These are phyloP conservation scores for Russula sp. DNA, from an alignment of 768 basidiomycete species.

Conservation along the genomic window DNA sequence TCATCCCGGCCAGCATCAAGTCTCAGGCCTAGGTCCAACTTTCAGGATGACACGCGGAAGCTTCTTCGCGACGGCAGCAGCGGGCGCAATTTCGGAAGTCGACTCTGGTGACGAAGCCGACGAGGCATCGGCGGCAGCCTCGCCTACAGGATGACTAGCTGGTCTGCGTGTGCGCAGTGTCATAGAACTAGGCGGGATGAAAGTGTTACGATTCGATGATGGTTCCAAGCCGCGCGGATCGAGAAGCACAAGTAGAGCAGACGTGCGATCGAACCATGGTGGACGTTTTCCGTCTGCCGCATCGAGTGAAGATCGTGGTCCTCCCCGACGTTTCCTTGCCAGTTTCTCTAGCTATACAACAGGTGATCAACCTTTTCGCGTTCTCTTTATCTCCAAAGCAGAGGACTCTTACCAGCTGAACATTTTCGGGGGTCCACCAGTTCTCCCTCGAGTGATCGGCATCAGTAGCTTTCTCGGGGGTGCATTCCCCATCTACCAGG, in stretches of 20 bases:
- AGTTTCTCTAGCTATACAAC: slow-evolving; percentile 24
- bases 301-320: slow-evolving; percentile 13
- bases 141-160: not conserved
- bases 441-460: not conserved
- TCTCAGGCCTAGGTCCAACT: slow-evolving; percentile 25
- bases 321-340: slow-evolving; percentile 23
- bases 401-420: slow-evolving; percentile 20
- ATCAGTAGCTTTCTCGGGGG: not conserved
- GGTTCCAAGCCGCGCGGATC: slow-evolving; percentile 18
- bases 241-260: slow-evolving; percentile 19
- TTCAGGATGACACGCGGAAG: slow-evolving; percentile 30
- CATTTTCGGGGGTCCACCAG: slow-evolving; percentile 37
- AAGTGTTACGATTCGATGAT: slow-evolving; percentile 10
- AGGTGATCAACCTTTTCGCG: not conserved
- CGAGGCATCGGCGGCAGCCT: not conserved
- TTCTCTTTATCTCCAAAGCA: not conserved
- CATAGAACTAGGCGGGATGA: slow-evolving; percentile 23
- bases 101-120: slow-evolving; percentile 1
- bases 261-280: slow-evolving; percentile 28
- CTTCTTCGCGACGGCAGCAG: slow-evolving; percentile 18
- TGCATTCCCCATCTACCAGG: slow-evolving; percentile 42
- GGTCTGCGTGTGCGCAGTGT: slow-evolving; percentile 24
- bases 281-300: slow-evolving; percentile 1
- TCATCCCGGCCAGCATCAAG: not conserved
- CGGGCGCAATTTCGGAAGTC: slow-evolving; percentile 8